Conservation (phyloP, 345 rosid species). For the Lenwebbia sp. region DNA sequence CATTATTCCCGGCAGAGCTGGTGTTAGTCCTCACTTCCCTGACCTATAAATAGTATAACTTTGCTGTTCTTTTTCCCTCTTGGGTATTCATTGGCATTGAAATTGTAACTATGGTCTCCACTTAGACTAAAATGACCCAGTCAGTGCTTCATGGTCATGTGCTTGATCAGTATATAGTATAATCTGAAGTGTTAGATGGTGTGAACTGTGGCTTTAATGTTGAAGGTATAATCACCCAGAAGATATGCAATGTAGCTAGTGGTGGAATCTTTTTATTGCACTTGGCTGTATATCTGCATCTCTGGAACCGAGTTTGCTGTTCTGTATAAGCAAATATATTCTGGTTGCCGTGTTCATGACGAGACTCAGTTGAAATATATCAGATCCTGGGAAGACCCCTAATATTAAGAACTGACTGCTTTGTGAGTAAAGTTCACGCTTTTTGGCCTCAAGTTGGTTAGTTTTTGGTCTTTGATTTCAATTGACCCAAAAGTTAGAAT, state of each 20-base stretch:
- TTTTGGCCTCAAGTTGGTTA: neutral
- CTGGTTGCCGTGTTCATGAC: neutral
- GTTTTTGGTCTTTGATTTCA: neutral
- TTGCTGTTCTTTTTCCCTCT: neutral
- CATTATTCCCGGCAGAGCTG: conserved; percentile 86
- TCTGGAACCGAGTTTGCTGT: neutral
- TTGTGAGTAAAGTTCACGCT: neutral
- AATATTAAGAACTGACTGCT: neutral
- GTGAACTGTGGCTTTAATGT: neutral
- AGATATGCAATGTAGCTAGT: neutral
- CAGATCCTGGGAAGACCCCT: neutral
- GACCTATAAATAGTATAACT: neutral
- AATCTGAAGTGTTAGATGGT: neutral
- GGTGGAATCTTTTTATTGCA: neutral
- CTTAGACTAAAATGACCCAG: neutral
- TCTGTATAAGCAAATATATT: neutral
- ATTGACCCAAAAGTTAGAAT: neutral
- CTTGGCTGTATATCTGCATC: neutral
- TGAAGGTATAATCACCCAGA: neutral
- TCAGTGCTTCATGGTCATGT: neutral
- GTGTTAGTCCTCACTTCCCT: conserved; percentile 40
- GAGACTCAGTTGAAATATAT: neutral
- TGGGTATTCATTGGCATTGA: neutral
- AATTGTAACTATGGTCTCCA: neutral
- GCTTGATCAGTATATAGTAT: neutral